Conservation (phyloP, 1,284 basidiomycete species). For the Malassezia pachydermatis region DNA sequence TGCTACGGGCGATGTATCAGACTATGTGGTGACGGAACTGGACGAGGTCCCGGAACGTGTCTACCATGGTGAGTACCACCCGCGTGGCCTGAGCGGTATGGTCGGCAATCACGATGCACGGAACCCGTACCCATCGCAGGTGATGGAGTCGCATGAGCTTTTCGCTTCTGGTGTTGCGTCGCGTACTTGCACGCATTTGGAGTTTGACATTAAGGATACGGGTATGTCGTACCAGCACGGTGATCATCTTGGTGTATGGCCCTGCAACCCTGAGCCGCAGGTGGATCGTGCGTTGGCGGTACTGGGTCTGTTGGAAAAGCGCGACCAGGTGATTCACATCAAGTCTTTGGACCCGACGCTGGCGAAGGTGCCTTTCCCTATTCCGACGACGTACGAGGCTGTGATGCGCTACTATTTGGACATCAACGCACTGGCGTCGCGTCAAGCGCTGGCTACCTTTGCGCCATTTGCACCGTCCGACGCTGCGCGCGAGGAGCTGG, state of each 20-base stretch:
- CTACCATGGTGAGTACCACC: conserved; percentile 49
- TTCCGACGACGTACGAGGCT: conserved; percentile 85
- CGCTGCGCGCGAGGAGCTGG: conserved; percentile 64
- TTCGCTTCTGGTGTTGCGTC: conserved; percentile 61
- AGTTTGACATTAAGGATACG: conserved; percentile 85
- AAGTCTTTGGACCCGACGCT: conserved; percentile 93
- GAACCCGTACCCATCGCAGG: conserved; percentile 85
- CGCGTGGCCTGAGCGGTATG: conserved; percentile 66
- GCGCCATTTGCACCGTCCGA: conserved; percentile 78
- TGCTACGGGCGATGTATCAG: conserved; percentile 83
- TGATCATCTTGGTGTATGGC: conserved; percentile 96
- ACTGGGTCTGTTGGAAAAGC: conserved; percentile 63
- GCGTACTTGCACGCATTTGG: conserved; percentile 88
- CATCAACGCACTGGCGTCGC: conserved; percentile 80
- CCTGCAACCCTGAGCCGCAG: conserved; percentile 80
- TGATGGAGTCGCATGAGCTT: conserved; percentile 68
- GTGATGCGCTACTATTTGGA: conserved; percentile 95
- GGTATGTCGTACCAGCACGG: conserved; percentile 98
- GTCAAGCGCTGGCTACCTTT: conserved; percentile 77
- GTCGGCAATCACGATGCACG: conserved; percentile 92
- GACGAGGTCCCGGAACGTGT: conserved; percentile 45
- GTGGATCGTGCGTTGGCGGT: conserved; percentile 77
- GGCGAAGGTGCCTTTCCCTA: conserved; percentile 96
- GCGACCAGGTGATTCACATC: conserved; percentile 68
- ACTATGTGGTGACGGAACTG: conserved; percentile 82